Base-by-base conservation (phyloP, 768 basidiomycete species). In the Lactifluus rugatus region DNA sequence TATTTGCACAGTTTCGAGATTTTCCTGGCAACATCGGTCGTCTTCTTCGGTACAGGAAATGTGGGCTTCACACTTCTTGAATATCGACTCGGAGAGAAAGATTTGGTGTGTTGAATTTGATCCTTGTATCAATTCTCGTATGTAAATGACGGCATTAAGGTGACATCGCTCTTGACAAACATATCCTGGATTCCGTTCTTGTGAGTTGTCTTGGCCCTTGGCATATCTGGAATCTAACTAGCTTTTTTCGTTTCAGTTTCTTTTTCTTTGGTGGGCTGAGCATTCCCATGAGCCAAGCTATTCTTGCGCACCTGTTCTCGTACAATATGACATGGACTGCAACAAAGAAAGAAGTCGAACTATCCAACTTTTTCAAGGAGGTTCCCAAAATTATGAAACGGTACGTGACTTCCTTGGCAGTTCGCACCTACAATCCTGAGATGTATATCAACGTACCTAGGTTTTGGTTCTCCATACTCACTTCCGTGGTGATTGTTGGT, bases 321-420 rank as follows among this genome's bases (percentile, higher is more conserved):
- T 86, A 85, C 72, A 84, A 87, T 70, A 86, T 86, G 65, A 79
- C 80, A 10, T 90, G 88, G 89, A 80, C 81, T 23, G 82, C 87
- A 5, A 90, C 88, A 4, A 81, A 81, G 65, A 89, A 90, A 80
- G 87, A 89, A 69, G 89, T 93, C 45, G 85, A 93, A 70, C 78
- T 82, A 54, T 89, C 87, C 14, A 93, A 93, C 66, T 93, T 95
- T 76, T 93, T 89, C 80, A 81, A 87, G 61, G 92, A 95, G 70
- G 81, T 93, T 7, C 93, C 93, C 2, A 81, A 82, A 62, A 93
- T 94, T 65, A 73, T 83, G 69, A 85, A 84, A 64, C 83, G 89
- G 7, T 67, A 21, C 17, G 54, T 39, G 17, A 41, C 34, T 16
- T 46, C 3, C 11, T 52, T 37, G 14, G 31, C 23, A 41, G n/a